Percentiles rank a stretch among this genome's conserved stretches.
Evolutionary conservation across 2,329 filamentous ascomycete genomes (phyloP).

Genomic region (Alternaria sp.): DNA sequence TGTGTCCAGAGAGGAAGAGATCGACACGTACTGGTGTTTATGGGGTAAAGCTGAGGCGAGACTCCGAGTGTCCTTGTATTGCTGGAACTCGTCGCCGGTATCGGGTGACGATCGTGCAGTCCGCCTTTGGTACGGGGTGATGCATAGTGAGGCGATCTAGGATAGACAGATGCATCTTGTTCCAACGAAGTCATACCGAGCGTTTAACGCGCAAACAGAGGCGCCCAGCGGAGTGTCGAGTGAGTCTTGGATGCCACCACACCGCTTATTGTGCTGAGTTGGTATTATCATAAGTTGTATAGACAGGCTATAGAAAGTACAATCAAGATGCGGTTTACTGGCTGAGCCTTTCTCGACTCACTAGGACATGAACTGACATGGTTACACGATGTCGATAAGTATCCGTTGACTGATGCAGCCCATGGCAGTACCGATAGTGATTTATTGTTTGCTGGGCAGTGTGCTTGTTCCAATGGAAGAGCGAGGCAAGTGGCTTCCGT

Average conservation of each 20-base stretch:
- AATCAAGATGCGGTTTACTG: background rate
- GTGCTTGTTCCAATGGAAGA: background rate
- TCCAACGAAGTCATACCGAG: background rate
- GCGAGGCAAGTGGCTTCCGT: conserved; percentile 1
- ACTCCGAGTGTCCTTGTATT: background rate
- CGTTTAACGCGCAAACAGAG: conserved; percentile 2
- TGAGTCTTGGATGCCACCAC: background rate
- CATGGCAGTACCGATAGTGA: background rate
- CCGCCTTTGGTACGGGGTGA: background rate
- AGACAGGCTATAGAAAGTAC: background rate
- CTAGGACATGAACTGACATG: background rate
- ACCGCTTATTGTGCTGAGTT: background rate
- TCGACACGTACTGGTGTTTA: background rate
- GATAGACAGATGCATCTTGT: background rate
- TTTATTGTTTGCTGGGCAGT: background rate
- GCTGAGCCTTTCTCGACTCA: background rate
- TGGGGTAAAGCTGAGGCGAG: background rate
- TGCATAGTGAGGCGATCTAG: conserved; percentile 7
- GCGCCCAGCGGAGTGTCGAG: background rate
- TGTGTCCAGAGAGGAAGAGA: background rate
- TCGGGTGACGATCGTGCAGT: conserved; percentile 1
- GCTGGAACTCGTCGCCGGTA: background rate
- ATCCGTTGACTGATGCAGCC: background rate
- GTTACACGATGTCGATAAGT: background rate
- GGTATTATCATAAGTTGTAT: background rate